Evolutionary conservation across 129 eudicot species (phyloP), one percentile per base, ranked within the genome.

Genomic region (Gnaphalium uliginosum): DNA sequence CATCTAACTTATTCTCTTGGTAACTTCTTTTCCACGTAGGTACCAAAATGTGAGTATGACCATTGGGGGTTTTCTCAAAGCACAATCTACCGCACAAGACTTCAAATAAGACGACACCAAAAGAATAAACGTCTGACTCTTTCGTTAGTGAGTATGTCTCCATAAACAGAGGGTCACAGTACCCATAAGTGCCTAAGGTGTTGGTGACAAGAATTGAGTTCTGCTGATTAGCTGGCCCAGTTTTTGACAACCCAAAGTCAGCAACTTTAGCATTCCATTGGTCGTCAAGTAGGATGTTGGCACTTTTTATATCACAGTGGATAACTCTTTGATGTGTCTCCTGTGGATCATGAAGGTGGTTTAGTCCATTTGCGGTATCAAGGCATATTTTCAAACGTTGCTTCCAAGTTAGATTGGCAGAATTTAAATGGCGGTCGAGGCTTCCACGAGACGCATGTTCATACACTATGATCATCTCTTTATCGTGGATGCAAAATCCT

Each of bases 71-170:
- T 37, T 13, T 13, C 62, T 23, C 46, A 39, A 8, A 73, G 8
- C 77, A 59, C n/a, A 60, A 26, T 25, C 6, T 73, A 24, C 77
- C 77, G 1, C 58, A 73, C 43, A 73, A 14, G 6, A 60, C 77
- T 73, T 73, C 77, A 2, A 73, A 73, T 22, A 73, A 73, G 19
- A 73, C 77, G 41, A 73, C 66, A 11, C 76, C 66, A 2, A 71
- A 71, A 30, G 76, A 54, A 64, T 71, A 71, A 0, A 71, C 53
- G 18, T 73, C 69, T 0, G 57, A 73, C 58, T 73, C 77, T 73
- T 73, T 73, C 0, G 77, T 35, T 15, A 73, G 51, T 9, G 66
- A 17, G 43, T 37, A 17, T 8, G 48, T 30, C 51, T 29, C 32
- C 14, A 7, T 7, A 54, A 27, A 71, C 5, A n/a, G 53, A 0